Evolutionary conservation across 305 asterid species (phyloP).

Genomic region (Fraxinus xanthoxyloides): DNA sequence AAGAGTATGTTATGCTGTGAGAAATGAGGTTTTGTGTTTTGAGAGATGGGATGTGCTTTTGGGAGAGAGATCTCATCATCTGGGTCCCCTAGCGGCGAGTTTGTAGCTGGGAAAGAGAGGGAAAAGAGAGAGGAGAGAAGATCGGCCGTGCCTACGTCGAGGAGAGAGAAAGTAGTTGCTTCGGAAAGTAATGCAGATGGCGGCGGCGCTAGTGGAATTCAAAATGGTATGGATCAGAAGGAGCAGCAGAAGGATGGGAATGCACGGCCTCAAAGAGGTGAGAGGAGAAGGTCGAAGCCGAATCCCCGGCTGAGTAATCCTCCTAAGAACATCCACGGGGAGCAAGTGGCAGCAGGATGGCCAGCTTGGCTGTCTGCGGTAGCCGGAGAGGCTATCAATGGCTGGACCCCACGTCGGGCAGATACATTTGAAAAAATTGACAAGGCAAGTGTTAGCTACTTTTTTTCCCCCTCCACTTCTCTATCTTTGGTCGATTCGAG

Average conservation of each 20-base stretch:
- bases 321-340: conserved; percentile 81
- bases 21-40: conserved; percentile 63
- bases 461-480: not conserved
- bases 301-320: conserved; percentile 73
- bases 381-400: conserved; percentile 91
- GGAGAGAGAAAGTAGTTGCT: conserved; percentile 56
- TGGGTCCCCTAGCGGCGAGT: conserved; percentile 48
- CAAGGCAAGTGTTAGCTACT: conserved; percentile 53
- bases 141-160: conserved; percentile 43
- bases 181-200: conserved; percentile 36
- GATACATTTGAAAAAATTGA: conserved; percentile 86
- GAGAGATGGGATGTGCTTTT: conserved; percentile 88
- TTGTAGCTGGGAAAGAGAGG: conserved; percentile 39
- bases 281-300: conserved; percentile 68
- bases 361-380: conserved; percentile 93
- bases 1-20: conserved; percentile 45
- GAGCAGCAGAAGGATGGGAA: conserved; percentile 52
- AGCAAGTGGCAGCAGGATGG: conserved; percentile 97
- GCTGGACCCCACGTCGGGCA: conserved; percentile 93
- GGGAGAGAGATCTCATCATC: conserved; percentile 69
- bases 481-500: not conserved
- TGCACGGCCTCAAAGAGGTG: conserved; percentile 46
- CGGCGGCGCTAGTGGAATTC: conserved; percentile 37
- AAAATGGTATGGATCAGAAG: conserved; percentile 42
- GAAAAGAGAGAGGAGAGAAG: conserved; percentile 46